Percentiles rank a stretch among this genome's conserved stretches.
phyloP scores from a whole-genome alignment of 1,139 yeast species.

The Candida glucosophila region DNA sequence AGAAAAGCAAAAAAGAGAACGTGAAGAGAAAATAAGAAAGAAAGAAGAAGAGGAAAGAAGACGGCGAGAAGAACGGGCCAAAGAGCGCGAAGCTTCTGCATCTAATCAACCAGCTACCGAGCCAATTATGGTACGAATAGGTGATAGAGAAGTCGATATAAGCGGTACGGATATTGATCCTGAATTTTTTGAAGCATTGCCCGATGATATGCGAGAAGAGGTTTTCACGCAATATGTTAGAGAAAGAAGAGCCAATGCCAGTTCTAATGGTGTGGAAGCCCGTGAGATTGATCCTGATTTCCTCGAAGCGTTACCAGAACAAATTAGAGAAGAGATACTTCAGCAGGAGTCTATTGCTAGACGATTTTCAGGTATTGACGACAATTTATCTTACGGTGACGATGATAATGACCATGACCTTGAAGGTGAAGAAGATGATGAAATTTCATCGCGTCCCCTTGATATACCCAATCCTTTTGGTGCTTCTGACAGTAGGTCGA shows the following conservation, averaged over 20 bases:
- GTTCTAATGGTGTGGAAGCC: constrained; percentile 29
- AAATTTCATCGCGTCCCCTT: too few species aligned
- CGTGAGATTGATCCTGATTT: constrained; percentile 79
- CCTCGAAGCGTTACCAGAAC: constrained; percentile 72
- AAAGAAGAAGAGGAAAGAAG: constrained; percentile 28
- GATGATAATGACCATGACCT: constrained; percentile 20
- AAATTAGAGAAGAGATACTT: constrained; percentile 62
- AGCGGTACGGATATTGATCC: constrained; percentile 91
- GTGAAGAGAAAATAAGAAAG: constrained; percentile 21
- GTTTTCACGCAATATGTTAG: constrained; percentile 82
- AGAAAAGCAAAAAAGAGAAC: constrained; percentile 19
- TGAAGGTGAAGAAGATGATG: constrained; percentile 17
- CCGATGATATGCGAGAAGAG: constrained; percentile 90
- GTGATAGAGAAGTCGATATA: constrained; percentile 75
- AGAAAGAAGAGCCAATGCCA: constrained; percentile 52
- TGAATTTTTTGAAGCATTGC: constrained; percentile 80
- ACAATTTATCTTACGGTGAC: constrained; percentile 12
- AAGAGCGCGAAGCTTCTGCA: constrained; percentile 22
- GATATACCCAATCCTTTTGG: too few species aligned
- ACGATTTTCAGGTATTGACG: constrained; percentile 22
- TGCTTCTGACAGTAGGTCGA: constrained; percentile 8
- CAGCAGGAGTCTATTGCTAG: constrained; percentile 56
- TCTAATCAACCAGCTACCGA: constrained; percentile 10
- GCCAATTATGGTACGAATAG: constrained; percentile 68
- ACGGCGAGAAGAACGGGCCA: constrained; percentile 28